Conservation (phyloP, 2,329 filamentous ascomycete species). For the Truncatella angustata region DNA sequence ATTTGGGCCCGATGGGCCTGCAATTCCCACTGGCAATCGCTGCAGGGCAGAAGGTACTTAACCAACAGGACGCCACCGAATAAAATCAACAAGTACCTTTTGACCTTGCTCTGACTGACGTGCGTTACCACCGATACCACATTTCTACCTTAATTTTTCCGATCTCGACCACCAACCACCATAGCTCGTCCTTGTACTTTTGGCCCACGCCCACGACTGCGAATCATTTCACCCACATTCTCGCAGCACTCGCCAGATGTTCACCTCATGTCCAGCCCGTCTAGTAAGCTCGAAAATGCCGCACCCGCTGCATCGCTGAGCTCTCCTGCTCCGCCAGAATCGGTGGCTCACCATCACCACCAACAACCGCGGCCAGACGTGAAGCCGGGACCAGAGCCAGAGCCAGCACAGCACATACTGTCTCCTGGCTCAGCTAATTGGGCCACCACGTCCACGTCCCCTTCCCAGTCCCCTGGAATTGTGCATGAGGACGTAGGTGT, state of each 20-base stretch:
- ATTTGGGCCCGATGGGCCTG: conserved; percentile 8
- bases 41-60: conserved; percentile 1
- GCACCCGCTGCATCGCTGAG: conserved; percentile 46
- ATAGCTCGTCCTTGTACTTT: no score
- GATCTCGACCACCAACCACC: no score
- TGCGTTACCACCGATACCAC: neutral
- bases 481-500: conserved; percentile 1
- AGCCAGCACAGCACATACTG: neutral
- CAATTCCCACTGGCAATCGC: neutral
- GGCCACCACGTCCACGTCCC: neutral
- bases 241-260: conserved; percentile 45
- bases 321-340: conserved; percentile 20
- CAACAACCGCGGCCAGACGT: conserved; percentile 11
- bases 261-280: conserved; percentile 56
- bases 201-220: conserved; percentile 8
- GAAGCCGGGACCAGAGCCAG: conserved; percentile 7
- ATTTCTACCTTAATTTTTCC: conserved; percentile 6
- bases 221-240: conserved; percentile 27
- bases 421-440: neutral
- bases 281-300: conserved; percentile 53
- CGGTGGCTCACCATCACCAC: neutral
- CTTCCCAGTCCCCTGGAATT: no score
- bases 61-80: conserved; percentile 8
- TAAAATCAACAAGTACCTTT: conserved; percentile 6
- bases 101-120: neutral